Evolutionary conservation across 768 basidiomycete genomes (phyloP), one percentile per base, ranked within the genome.

Genomic region (Gautieria morchelliformis): DNA sequence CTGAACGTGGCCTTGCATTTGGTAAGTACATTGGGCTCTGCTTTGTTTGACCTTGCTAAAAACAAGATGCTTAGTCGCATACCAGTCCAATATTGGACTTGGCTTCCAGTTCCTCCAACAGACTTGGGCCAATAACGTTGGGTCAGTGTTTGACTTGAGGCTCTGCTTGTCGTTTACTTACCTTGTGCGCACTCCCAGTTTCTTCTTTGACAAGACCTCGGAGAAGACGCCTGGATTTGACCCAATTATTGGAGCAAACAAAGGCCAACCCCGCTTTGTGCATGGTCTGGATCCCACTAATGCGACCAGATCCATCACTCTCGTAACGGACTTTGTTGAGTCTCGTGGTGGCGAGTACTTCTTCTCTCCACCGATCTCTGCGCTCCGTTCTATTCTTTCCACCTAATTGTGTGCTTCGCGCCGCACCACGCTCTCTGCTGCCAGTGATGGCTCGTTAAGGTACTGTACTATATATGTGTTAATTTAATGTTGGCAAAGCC

Each of bases 301-400:
- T 24, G 1, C 15, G 15, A 49, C 22, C 15, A 19, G 55, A 15
- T 42, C 49, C 7, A 59, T 64, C 15, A 40, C 63, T 2, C 39
- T 70, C n/a, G 60, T 62, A 0, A 53, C 50, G 1, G 58, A 68
- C 27, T 78, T 75, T 59, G 69, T 80, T 50, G 63, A 72, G 32
- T 69, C 79, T 41, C 71, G 74, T 22, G 76, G 79, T 39, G 78
- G 79, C 56, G 79, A 78, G 62, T 79, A 79, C 64, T 80, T 79
- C 66, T 80, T 79, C 67, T 66, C 72, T 6, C 80, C 79, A 0
- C 76, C 77, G 20, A 63, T 79, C 53, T 73, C 73, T 33, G 74
- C 72, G 4, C 66, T 81, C 20, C n/a, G 17, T n/a, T 27, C 22
- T 14, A 30, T 22, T 6, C 40, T 55, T 14, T 39, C 53, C n/a